A percentile compares a stretch with the other conserved stretches of the same genome.
Conservation (phyloP, 768 basidiomycete species). For the Lactarius psammicola region DNA sequence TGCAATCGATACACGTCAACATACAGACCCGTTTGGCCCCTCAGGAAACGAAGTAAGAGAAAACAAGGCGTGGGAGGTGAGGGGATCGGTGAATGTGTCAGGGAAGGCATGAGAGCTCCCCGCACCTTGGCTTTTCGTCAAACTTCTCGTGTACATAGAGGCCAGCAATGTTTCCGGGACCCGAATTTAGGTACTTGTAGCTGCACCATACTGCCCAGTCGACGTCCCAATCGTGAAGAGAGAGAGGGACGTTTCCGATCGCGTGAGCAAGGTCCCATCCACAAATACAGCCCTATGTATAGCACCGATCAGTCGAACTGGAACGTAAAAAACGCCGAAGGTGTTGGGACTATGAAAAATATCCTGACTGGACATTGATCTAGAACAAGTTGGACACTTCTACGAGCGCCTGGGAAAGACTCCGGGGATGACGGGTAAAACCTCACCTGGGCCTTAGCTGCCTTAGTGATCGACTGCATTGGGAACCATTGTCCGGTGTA, state of each 20-base stretch:
- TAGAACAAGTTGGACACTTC: conserved; percentile 1
- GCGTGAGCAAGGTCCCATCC: conserved; percentile 98
- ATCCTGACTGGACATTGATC: conserved; percentile 3
- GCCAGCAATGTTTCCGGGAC: conserved; percentile 96
- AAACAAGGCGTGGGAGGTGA: conserved; percentile 11
- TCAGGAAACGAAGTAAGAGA: not conserved
- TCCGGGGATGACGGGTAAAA: not conserved
- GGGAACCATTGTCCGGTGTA: conserved; percentile 97
- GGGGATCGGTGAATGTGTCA: conserved; percentile 9
- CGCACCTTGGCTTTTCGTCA: conserved; percentile 68
- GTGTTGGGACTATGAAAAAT: conserved; percentile 26
- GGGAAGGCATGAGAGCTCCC: conserved; percentile 19
- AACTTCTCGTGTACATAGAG: conserved; percentile 85
- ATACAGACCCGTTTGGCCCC: conserved; percentile 3
- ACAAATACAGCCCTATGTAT: conserved; percentile 80
- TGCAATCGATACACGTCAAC: conserved; percentile 36
- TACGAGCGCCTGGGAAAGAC: conserved; percentile 3
- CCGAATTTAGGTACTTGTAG: conserved; percentile 97
- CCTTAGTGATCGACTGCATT: conserved; percentile 77
- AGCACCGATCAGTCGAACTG: conserved; percentile 24
- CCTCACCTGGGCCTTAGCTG: conserved; percentile 76
- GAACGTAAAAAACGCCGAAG: conserved; percentile 19
- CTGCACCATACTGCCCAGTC: conserved; percentile 99
- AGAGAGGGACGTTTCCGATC: conserved; percentile 86
- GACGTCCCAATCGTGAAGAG: conserved; percentile 88